These are phyloP conservation scores for Saprolegnia diclina DNA, from an alignment of 352 stramenopile species.

Conservation along the genomic window DNA sequence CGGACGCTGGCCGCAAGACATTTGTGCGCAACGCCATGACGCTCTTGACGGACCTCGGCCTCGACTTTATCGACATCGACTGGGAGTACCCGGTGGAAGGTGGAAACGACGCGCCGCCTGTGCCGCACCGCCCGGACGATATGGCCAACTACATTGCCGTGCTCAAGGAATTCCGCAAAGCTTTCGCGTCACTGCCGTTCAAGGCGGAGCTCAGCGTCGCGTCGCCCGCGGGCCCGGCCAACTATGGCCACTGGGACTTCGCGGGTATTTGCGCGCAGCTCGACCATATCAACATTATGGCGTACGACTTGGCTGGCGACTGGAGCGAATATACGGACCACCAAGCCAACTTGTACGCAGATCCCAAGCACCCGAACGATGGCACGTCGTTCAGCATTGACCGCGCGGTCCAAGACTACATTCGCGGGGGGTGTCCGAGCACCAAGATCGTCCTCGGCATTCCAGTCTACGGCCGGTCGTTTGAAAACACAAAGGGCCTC, in stretches of 20 bases:
- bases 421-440: not conserved
- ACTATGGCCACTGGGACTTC: slow-evolving; percentile 23
- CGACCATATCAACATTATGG: slow-evolving; percentile 19
- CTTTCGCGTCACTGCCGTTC: slow-evolving; percentile 2
- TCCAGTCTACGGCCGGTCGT: slow-evolving; percentile 8
- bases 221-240: slow-evolving; percentile 2
- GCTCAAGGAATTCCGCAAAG: slow-evolving; percentile 12
- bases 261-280: not conserved
- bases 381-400: not conserved
- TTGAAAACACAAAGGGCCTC: slow-evolving; percentile 8
- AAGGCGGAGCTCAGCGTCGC: slow-evolving; percentile 18
- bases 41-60: slow-evolving; percentile 4
- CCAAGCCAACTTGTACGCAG: slow-evolving; percentile 21
- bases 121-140: slow-evolving; percentile 11
- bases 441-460: slow-evolving; percentile 18
- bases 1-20: not conserved
- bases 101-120: not conserved
- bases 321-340: slow-evolving; percentile 21
- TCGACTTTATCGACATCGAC: slow-evolving; percentile 21
- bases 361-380: not conserved
- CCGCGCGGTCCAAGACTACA: slow-evolving; percentile 15
- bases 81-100: slow-evolving; percentile 22
- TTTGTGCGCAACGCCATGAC: slow-evolving; percentile 3
- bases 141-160: slow-evolving; percentile 5
- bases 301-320: slow-evolving; percentile 17